These are phyloP conservation scores for Mycocentrospora acerina DNA, from an alignment of 2,329 filamentous ascomycete species.

Conservation along the genomic window DNA sequence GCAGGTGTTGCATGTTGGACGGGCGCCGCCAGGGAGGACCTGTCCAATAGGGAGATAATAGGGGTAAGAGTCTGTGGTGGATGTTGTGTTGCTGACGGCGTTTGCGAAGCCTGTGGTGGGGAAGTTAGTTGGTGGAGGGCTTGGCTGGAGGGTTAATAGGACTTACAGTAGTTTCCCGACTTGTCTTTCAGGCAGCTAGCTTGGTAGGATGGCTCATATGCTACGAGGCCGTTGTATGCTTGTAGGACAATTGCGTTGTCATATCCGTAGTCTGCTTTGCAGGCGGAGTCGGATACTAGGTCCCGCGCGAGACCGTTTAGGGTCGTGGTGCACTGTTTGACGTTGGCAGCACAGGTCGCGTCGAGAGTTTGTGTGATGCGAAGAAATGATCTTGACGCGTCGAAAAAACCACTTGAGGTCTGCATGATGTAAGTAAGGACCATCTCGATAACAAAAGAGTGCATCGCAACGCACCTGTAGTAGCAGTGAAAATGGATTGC, in stretches of 20 bases:
- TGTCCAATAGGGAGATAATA: slow-evolving; percentile 85
- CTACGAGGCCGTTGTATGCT: slow-evolving; percentile 72
- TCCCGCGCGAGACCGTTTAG: slow-evolving; percentile 66
- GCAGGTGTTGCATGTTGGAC: slow-evolving; percentile 75
- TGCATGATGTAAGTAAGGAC: slow-evolving; percentile 42
- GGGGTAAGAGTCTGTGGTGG: slow-evolving; percentile 71
- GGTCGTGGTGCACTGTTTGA: slow-evolving; percentile 64
- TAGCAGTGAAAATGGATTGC: slow-evolving; percentile 82
- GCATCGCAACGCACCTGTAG: slow-evolving; percentile 61
- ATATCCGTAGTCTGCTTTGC: slow-evolving; percentile 67
- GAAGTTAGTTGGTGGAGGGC: slow-evolving; percentile 5
- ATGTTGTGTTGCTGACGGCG: slow-evolving; percentile 74
- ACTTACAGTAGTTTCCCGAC: slow-evolving; percentile 66
- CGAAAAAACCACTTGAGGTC: slow-evolving; percentile 84
- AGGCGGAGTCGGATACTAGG: slow-evolving; percentile 64
- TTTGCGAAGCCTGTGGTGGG: slow-evolving; percentile 64
- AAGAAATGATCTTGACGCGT: slow-evolving; percentile 69
- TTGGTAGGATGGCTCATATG: slow-evolving; percentile 77
- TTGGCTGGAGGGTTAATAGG: background rate
- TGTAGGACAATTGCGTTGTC: slow-evolving; percentile 71
- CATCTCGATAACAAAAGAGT: background rate
- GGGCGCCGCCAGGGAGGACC: slow-evolving; percentile 63
- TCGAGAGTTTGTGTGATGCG: slow-evolving; percentile 78
- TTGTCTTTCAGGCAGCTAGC: slow-evolving; percentile 77
- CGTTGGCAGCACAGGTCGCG: slow-evolving; percentile 70